Evolutionary conservation across 2,329 filamentous ascomycete genomes (phyloP).

Genomic region (Beauveria rudraprayagi): DNA sequence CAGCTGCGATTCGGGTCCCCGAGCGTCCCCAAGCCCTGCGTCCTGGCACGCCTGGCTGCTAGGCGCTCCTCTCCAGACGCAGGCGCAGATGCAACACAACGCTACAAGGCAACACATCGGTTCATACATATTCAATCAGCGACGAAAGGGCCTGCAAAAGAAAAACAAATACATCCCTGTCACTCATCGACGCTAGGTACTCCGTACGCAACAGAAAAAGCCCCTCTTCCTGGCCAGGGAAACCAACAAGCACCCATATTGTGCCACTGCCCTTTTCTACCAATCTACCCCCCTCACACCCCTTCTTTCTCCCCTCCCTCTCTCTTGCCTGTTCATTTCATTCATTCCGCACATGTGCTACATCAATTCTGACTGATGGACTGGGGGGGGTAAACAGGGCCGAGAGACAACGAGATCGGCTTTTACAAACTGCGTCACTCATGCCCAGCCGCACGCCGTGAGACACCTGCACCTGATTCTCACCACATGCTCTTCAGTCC

Average conservation of each 20-base stretch:
- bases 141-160: neutral
- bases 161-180: neutral
- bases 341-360: neutral
- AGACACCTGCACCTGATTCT: neutral
- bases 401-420: neutral
- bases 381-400: neutral
- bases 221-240: neutral
- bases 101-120: neutral
- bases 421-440: neutral
- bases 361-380: neutral
- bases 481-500: neutral
- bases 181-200: neutral
- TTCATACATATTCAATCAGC: neutral
- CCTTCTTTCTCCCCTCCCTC: neutral
- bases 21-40: neutral
- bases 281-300: neutral
- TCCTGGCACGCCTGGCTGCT: neutral
- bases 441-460: neutral
- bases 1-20: neutral
- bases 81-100: slow-evolving; percentile 5
- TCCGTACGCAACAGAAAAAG: neutral
- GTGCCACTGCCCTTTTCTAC: neutral
- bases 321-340: neutral
- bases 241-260: slow-evolving; percentile 6
- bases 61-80: neutral